A percentile compares a stretch with the other conserved stretches of the same genome.
phyloP scores from a whole-genome alignment of 2,329 filamentous ascomycete species.

The Talaromyces sp. region DNA sequence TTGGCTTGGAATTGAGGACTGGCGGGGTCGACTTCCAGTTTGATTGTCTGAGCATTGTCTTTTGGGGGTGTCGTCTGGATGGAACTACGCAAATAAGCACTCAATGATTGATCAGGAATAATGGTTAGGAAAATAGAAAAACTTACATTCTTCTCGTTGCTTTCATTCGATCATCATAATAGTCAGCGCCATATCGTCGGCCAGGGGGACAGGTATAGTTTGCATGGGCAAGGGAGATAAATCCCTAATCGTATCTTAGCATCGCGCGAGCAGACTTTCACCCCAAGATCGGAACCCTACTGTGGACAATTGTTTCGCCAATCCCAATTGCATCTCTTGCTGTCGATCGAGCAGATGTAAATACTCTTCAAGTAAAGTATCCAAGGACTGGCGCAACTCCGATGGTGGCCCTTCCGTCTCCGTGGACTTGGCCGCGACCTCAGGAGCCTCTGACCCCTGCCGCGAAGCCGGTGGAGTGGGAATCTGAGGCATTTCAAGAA shows the following conservation, averaged over 20 bases:
- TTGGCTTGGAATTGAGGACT: not conserved
- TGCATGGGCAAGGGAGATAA: conserved; percentile 52
- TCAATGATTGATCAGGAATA: conserved; percentile 5
- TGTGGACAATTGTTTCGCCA: conserved; percentile 43
- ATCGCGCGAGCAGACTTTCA: not conserved
- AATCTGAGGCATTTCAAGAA: conserved; percentile 34
- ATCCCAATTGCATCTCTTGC: conserved; percentile 41
- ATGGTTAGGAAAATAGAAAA: not conserved
- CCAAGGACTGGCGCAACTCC: conserved; percentile 39
- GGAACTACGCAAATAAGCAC: conserved; percentile 11
- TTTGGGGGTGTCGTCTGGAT: conserved; percentile 9
- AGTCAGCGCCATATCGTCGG: conserved; percentile 51
- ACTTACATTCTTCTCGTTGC: conserved; percentile 45
- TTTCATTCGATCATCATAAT: conserved; percentile 56
- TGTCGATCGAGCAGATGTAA: conserved; percentile 47
- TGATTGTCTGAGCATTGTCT: not conserved
- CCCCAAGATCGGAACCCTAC: conserved; percentile 31
- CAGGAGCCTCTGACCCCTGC: conserved; percentile 30
- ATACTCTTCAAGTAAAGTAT: conserved; percentile 47
- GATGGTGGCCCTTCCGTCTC: conserved; percentile 22
- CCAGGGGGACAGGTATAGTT: conserved; percentile 51
- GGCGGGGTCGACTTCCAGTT: not conserved
- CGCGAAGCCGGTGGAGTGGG: conserved; percentile 40
- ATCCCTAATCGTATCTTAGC: conserved; percentile 40
- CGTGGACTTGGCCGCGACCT: conserved; percentile 15